A percentile compares a stretch with the other conserved stretches of the same genome.
Conservation (phyloP, 768 basidiomycete species). For the Porpolomopsis calyptriformis region DNA sequence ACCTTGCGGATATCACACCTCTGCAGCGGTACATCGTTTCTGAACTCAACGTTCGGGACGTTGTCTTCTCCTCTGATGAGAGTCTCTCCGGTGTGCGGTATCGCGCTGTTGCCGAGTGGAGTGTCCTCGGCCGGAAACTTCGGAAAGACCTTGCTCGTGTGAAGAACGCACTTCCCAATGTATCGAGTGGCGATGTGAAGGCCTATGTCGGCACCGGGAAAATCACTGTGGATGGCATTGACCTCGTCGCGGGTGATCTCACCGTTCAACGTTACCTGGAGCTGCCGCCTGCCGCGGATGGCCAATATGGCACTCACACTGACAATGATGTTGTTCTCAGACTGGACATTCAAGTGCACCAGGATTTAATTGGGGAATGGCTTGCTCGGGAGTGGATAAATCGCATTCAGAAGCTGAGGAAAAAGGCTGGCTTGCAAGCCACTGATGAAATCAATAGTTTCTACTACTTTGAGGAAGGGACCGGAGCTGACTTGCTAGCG, state of each 20-base stretch:
- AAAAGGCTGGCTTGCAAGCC: constrained; percentile 90
- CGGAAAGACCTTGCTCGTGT: constrained; percentile 87
- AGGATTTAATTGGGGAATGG: constrained; percentile 81
- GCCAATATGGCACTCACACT: constrained; percentile 71
- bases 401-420: constrained; percentile 88
- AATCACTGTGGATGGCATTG: constrained; percentile 80
- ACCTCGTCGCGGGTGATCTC: constrained; percentile 84
- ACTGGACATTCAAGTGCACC: constrained; percentile 80
- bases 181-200: constrained; percentile 78
- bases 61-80: constrained; percentile 87
- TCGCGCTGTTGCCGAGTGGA: constrained; percentile 89
- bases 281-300: constrained; percentile 46
- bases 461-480: constrained; percentile 66
- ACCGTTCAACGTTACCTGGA: constrained; percentile 88
- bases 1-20: constrained; percentile 75
- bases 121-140: constrained; percentile 85
- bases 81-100: constrained; percentile 77
- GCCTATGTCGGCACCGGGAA: constrained; percentile 62
- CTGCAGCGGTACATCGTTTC: constrained; percentile 84
- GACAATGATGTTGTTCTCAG: constrained; percentile 93
- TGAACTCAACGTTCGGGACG: constrained; percentile 88
- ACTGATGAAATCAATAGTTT: constrained; percentile 89
- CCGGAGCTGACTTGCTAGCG: constrained; percentile 49
- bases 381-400: constrained; percentile 84
- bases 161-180: constrained; percentile 71